These are phyloP conservation scores for Yarrowia osloensis DNA, from an alignment of 805 yeast genomes.

Conservation along the genomic window DNA sequence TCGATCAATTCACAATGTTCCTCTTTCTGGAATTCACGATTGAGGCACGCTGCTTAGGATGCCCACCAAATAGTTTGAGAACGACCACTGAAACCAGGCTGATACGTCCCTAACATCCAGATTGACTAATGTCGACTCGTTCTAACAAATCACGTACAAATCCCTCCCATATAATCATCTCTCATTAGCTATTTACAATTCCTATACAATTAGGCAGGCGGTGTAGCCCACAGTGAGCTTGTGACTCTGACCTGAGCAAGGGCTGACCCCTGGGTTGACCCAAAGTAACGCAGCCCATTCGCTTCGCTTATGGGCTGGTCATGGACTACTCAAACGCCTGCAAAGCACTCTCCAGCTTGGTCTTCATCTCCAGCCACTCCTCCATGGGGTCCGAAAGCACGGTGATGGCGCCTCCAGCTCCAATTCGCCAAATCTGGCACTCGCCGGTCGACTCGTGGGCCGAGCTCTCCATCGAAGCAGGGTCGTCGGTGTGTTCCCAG, in stretches of 20 bases:
- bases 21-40: no score
- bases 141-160: no score
- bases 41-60: no score
- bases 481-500: conserved; percentile 40
- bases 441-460: conserved; percentile 8
- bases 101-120: no score
- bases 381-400: conserved; percentile 78
- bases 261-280: no score
- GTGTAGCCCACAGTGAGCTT: no score
- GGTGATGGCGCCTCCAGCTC: conserved; percentile 98
- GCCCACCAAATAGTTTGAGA: no score
- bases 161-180: neutral
- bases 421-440: conserved; percentile 67
- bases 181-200: conserved; percentile 8
- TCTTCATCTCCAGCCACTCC: conserved; percentile 89
- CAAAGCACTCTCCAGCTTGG: conserved; percentile 77
- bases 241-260: no score
- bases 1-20: no score
- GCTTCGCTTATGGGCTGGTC: neutral
- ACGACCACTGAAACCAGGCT: no score
- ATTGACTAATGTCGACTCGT: no score
- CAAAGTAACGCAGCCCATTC: no score
- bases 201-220: neutral
- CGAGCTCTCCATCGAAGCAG: conserved; percentile 9
- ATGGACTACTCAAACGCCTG: conserved; percentile 55